Conservation (phyloP, 73 alveolate genomes). For the Paramecium sonneborni region DNA sequence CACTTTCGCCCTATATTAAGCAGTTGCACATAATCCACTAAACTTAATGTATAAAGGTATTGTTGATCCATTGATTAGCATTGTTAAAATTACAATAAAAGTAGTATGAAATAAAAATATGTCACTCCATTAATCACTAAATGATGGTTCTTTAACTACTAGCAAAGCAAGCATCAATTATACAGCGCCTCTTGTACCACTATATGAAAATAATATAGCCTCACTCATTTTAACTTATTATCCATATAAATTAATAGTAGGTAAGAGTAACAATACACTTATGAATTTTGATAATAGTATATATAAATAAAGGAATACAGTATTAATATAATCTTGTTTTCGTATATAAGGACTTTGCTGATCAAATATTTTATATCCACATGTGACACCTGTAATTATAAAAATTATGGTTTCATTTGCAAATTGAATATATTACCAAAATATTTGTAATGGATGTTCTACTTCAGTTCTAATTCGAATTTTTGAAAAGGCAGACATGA, state of each 20-base stretch:
- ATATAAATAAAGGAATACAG: neutral
- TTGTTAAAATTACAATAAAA: constrained; percentile 72
- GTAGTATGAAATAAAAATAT: constrained; percentile 75
- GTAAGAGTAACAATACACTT: neutral
- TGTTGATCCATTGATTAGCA: constrained; percentile 73
- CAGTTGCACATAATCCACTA: constrained; percentile 40
- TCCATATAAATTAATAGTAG: constrained; percentile 32
- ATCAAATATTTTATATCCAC: constrained; percentile 30
- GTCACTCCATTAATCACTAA: constrained; percentile 64
- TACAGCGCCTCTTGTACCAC: constrained; percentile 84
- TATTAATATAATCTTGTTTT: neutral
- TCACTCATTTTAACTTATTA: constrained; percentile 67
- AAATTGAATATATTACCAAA: constrained; percentile 68
- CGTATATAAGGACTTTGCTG: constrained; percentile 10
- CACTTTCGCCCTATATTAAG: constrained; percentile 58
- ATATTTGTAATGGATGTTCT: constrained; percentile 63
- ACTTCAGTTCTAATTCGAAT: constrained; percentile 68
- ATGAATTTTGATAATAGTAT: neutral
- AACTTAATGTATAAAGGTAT: constrained; percentile 2
- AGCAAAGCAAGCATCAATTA: constrained; percentile 69
- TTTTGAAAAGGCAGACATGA: constrained; percentile 71
- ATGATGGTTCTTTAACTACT: constrained; percentile 67
- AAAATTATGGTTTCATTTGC: constrained; percentile 73
- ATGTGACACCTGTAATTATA: constrained; percentile 72
- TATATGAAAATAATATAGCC: constrained; percentile 64